Conservation (phyloP, 768 basidiomycete genomes). For the Epithele typhae region DNA sequence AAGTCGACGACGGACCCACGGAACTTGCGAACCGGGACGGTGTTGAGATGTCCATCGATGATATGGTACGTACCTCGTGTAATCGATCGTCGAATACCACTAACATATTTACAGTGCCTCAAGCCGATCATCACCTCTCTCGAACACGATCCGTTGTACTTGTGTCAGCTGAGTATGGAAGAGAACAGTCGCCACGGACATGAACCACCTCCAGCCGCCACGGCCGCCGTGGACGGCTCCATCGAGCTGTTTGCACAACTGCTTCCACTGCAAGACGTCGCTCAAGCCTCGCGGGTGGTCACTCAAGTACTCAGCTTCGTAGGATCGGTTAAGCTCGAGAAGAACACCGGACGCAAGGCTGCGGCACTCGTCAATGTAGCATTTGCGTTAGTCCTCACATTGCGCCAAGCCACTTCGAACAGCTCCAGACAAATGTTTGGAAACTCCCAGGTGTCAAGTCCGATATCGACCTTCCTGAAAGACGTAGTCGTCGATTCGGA, state of each 20-base stretch:
- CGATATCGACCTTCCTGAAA: conserved; percentile 74
- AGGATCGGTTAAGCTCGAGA: conserved; percentile 76
- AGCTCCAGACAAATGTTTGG: conserved; percentile 62
- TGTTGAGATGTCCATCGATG: conserved; percentile 76
- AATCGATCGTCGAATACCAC: background rate
- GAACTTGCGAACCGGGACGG: conserved; percentile 57
- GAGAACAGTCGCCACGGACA: conserved; percentile 43
- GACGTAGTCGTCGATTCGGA: conserved; percentile 82
- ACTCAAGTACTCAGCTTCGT: conserved; percentile 59
- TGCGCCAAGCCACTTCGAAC: conserved; percentile 51
- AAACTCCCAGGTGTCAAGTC: conserved; percentile 52
- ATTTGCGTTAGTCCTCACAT: conserved; percentile 65
- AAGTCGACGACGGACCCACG: conserved; percentile 40
- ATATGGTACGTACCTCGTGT: conserved; percentile 49
- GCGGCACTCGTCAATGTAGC: conserved; percentile 81
- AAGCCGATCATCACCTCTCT: conserved; percentile 78
- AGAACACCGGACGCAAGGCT: conserved; percentile 80
- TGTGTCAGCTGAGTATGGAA: conserved; percentile 46
- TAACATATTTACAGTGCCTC: conserved; percentile 44
- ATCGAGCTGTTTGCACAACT: conserved; percentile 83
- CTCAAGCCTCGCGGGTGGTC: conserved; percentile 50
- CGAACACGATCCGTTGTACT: conserved; percentile 79
- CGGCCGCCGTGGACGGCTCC: conserved; percentile 82
- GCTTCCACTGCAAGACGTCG: conserved; percentile 71
- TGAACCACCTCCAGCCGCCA: conserved; percentile 72